Evolutionary conservation across 805 yeast species (phyloP).

Genomic region (Schwanniomyces yamadae): DNA sequence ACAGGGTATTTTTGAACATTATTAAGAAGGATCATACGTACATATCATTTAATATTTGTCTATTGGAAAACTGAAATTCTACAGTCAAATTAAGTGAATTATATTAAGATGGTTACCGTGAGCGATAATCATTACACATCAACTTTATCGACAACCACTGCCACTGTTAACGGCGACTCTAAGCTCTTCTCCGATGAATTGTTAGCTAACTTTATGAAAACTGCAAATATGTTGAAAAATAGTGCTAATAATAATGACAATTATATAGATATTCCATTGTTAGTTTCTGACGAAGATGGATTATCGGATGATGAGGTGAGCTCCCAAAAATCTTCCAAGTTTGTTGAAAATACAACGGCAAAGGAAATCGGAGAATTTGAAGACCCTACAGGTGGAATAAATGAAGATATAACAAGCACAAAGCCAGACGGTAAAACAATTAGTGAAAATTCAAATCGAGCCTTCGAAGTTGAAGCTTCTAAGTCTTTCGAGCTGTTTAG

Average conservation of each 20-base stretch:
- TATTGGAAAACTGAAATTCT: conserved; percentile 10
- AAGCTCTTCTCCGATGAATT: conserved; percentile 1
- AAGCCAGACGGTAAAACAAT: not conserved
- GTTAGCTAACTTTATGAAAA: conserved; percentile 1
- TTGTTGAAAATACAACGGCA: conserved; percentile 9
- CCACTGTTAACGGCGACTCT: conserved; percentile 1
- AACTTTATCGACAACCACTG: conserved; percentile 2
- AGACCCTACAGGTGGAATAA: not conserved
- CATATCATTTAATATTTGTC: no score
- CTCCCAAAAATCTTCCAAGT: conserved; percentile 1
- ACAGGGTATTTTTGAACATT: not conserved
- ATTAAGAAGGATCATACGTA: no score
- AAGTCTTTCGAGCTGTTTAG: conserved; percentile 21
- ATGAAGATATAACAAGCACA: no score
- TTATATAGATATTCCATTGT: conserved; percentile 27
- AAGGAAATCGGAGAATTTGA: conserved; percentile 22
- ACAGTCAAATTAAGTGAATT: conserved; percentile 6
- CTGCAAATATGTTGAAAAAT: conserved; percentile 1
- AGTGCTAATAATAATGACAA: not conserved
- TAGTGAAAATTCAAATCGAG: no score
- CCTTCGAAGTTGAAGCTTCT: not conserved
- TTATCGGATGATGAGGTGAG: conserved; percentile 25
- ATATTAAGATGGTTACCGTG: conserved; percentile 13
- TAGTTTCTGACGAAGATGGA: conserved; percentile 33
- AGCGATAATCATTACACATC: conserved; percentile 10